Conservation (phyloP, 129 eudicot genomes). For the Lactuca saligna region DNA sequence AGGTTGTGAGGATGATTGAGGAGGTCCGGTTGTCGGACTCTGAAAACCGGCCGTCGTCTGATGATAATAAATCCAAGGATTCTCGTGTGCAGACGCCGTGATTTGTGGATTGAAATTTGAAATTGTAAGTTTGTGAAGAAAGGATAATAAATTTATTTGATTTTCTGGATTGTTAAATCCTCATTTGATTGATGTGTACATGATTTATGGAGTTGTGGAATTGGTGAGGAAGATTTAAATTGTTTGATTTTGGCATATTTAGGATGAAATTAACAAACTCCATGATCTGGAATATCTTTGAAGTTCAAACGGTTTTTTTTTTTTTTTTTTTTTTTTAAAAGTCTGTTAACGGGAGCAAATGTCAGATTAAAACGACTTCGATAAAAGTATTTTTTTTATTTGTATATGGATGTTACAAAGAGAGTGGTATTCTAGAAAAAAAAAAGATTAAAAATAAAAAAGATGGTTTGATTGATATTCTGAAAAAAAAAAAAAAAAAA, state of each 20-base stretch:
- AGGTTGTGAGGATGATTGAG: constrained; percentile 79
- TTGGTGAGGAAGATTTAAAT: constrained; percentile 20
- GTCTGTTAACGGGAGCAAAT: too few relatives aligned
- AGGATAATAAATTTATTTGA: constrained; percentile 34
- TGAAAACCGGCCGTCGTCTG: constrained; percentile 74
- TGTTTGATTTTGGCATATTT: constrained; percentile 23
- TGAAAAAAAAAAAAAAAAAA: too few relatives aligned
- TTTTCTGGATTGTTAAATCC: constrained; percentile 13
- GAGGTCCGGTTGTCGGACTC: constrained; percentile 76
- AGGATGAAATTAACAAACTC: neutral
- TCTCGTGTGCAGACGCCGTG: constrained; percentile 67
- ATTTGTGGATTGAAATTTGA: constrained; percentile 16
- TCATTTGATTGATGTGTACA: constrained; percentile 34
- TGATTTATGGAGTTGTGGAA: constrained; percentile 30
- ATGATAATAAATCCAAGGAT: constrained; percentile 69
- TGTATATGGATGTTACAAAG: too few relatives aligned
- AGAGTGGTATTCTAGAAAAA: too few relatives aligned
- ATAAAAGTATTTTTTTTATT: too few relatives aligned
- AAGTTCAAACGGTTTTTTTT: too few relatives aligned
- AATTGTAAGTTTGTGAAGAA: constrained; percentile 39
- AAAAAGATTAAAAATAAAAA: too few relatives aligned
- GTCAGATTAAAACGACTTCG: too few relatives aligned
- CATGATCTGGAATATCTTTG: too few relatives aligned
- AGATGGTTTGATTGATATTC: too few relatives aligned
- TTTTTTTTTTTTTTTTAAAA: too few relatives aligned